These are phyloP conservation scores for Oxytropis ochrocephala DNA, from an alignment of 306 rosid genomes.

Conservation along the genomic window DNA sequence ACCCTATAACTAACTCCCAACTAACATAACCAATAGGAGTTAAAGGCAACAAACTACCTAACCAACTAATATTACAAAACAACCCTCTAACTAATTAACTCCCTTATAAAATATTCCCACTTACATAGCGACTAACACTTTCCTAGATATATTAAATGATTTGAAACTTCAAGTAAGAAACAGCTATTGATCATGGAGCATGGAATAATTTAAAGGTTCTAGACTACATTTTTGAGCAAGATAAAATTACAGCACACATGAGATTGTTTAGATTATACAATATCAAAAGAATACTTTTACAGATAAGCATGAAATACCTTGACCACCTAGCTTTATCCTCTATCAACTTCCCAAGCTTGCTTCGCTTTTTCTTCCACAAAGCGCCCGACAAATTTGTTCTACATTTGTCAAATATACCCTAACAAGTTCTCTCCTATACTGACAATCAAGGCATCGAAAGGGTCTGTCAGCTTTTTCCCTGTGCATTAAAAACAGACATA, in stretches of 20 bases:
- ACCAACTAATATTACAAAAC: too few relatives aligned
- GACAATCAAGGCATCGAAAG: conserved; percentile 96
- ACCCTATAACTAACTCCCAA: too few relatives aligned
- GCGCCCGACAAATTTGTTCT: conserved; percentile 92
- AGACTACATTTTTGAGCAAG: neutral
- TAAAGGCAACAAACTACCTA: too few relatives aligned
- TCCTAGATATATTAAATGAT: neutral
- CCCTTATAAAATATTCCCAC: too few relatives aligned
- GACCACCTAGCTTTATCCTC: conserved; percentile 97
- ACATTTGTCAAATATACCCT: conserved; percentile 97
- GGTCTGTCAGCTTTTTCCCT: conserved; percentile 98
- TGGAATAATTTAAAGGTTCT: neutral
- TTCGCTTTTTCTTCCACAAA: conserved; percentile 94
- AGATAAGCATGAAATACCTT: conserved; percentile 53
- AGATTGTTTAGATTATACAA: neutral
- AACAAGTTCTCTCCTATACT: conserved; percentile 99
- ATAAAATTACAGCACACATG: neutral
- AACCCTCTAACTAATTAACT: too few relatives aligned
- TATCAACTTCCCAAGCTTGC: conserved; percentile 85
- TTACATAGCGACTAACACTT: too few relatives aligned
- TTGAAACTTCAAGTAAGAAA: conserved; percentile 6
- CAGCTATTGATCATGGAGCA: neutral
- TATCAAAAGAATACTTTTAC: neutral
- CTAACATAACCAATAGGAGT: too few relatives aligned
- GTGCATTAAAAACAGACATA: conserved; percentile 27